These are phyloP conservation scores for Penicillium ucsense DNA, from an alignment of 495 filamentous ascomycete genomes.

Conservation along the genomic window DNA sequence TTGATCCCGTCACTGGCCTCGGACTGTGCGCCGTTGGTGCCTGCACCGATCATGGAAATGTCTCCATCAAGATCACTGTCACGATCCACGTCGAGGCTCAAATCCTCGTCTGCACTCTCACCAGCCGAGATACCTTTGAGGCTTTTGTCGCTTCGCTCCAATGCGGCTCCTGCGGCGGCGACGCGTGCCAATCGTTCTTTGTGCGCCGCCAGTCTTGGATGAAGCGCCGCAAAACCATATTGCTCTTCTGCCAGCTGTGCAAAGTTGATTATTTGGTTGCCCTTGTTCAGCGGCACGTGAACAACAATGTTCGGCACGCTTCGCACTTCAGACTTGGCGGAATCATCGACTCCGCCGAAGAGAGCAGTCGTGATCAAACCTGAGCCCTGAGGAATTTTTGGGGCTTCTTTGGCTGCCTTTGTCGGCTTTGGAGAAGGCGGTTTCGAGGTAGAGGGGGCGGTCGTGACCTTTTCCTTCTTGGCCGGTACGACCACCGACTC, in stretches of 20 bases:
- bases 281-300: slow-evolving; percentile 66
- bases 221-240: slow-evolving; percentile 89
- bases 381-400: slow-evolving; percentile 52
- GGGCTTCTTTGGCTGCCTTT: slow-evolving; percentile 42
- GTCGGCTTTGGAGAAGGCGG: slow-evolving; percentile 51
- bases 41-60: slow-evolving; percentile 57
- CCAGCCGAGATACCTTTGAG: slow-evolving; percentile 47
- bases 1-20: slow-evolving; percentile 43
- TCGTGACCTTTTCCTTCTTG: slow-evolving; percentile 32
- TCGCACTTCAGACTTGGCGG: slow-evolving; percentile 33
- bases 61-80: slow-evolving; percentile 62
- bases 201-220: slow-evolving; percentile 81
- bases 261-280: slow-evolving; percentile 89
- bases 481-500: slow-evolving; percentile 10
- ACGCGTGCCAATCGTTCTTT: slow-evolving; percentile 72
- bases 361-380: slow-evolving; percentile 57
- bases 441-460: slow-evolving; percentile 44
- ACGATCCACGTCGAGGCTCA: slow-evolving; percentile 33
- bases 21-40: slow-evolving; percentile 37
- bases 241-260: slow-evolving; percentile 84
- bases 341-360: slow-evolving; percentile 44
- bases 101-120: slow-evolving; percentile 53
- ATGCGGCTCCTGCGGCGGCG: slow-evolving; percentile 69
- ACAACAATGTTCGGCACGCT: slow-evolving; percentile 74
- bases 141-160: slow-evolving; percentile 55